Evolutionary conservation across 345 rosid genomes (phyloP).

Genomic region (Brassica carinata): DNA sequence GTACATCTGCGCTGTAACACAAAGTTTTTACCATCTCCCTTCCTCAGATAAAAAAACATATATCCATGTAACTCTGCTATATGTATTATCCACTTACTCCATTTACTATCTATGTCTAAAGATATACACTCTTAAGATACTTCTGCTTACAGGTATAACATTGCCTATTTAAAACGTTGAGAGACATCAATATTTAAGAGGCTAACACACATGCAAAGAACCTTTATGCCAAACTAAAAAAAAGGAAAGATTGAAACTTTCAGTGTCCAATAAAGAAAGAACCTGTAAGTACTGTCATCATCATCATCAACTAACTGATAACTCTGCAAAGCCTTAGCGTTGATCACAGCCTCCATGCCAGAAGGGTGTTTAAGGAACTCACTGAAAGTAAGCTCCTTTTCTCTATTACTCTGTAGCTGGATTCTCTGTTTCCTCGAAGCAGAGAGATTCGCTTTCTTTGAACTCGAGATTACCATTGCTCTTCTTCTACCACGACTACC

Average conservation of each 20-base stretch:
- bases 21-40: constrained; percentile 23
- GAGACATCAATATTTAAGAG: neutral
- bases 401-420: constrained; percentile 45
- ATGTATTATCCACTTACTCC: neutral
- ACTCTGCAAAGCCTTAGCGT: constrained; percentile 62
- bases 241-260: neutral
- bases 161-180: neutral
- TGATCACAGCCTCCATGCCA: constrained; percentile 70
- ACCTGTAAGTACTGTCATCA: constrained; percentile 62
- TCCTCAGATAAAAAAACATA: neutral
- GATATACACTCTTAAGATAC: neutral
- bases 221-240: neutral
- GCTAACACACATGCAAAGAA: constrained; percentile 5
- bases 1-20: constrained; percentile 57
- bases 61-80: neutral
- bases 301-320: constrained; percentile 51
- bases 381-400: constrained; percentile 47
- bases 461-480: constrained; percentile 25
- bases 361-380: constrained; percentile 70
- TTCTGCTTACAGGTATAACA: neutral
- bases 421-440: constrained; percentile 66
- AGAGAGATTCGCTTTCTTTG: constrained; percentile 65
- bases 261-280: constrained; percentile 22
- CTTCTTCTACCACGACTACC: neutral
- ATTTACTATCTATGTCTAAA: neutral